A percentile compares a stretch with the other conserved stretches of the same genome.
These are phyloP conservation scores for Globisporangium radiosum DNA, from an alignment of 352 stramenopile genomes.

Conservation along the genomic window DNA sequence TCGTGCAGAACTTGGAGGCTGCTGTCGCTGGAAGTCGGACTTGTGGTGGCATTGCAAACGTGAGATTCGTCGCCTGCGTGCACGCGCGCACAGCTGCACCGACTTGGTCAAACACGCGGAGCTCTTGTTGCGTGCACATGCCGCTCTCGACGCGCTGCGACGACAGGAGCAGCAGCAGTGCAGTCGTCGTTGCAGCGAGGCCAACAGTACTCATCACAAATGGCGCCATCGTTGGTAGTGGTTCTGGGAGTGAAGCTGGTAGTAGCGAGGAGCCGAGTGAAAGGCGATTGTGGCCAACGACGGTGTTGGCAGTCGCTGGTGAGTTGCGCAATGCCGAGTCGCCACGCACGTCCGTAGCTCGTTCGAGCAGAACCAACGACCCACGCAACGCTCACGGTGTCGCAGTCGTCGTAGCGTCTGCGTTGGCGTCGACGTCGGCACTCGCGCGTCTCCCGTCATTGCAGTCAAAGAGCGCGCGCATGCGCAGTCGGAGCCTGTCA, in stretches of 20 bases:
- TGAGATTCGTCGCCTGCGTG: conserved; percentile 25
- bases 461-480: conserved; percentile 23
- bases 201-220: not conserved
- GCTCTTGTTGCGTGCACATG: conserved; percentile 27
- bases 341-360: too few species aligned
- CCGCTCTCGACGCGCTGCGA: conserved; percentile 2
- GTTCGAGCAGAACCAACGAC: too few species aligned
- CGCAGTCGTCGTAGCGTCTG: too few species aligned
- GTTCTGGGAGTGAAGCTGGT: not conserved
- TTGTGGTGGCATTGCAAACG: conserved; percentile 32
- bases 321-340: not conserved
- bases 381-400: not conserved
- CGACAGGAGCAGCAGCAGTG: conserved; percentile 11
- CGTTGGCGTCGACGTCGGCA: not conserved
- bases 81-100: conserved; percentile 31
- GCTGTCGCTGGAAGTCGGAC: conserved; percentile 22
- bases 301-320: not conserved
- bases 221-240: not conserved
- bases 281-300: not conserved
- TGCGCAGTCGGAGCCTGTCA: conserved; percentile 33
- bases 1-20: conserved; percentile 29
- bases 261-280: not conserved
- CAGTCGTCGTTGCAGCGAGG: not conserved
- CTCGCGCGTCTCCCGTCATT: conserved; percentile 3
- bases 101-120: conserved; percentile 43